Base-by-base conservation (phyloP, 1,284 basidiomycete genomes). In the Xerocomus subilludens region DNA sequence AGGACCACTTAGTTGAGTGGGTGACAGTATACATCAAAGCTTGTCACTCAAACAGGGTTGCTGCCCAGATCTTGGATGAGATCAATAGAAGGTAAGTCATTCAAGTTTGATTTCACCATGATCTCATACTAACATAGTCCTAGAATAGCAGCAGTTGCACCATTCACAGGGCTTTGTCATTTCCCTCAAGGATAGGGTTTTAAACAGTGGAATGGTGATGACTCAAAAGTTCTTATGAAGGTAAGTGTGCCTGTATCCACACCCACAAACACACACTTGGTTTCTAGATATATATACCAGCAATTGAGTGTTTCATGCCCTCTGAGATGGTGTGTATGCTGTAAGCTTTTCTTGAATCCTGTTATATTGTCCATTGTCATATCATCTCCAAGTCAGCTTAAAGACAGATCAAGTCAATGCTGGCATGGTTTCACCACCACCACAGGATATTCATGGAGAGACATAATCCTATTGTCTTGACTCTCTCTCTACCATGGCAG, bases 171-270 rank as follows among this genome's bases (percentile, higher is more conserved):
- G 23, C 51, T 71, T 27, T 32, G 36, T 13, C 47, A 14, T 23
- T 77, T 75, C 36, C 69, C 75, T 36, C n/a, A 76, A 21, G 75
- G 75, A 4, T 38, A 63, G 13, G 20, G 47, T 4, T 77, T 77
- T 45, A 74, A 69, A 25, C 72, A 77, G 20, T 77, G 74, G 76
- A 77, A 68, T 2, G 63, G 76, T 6, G 60, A 77, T 35, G 70
- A 76, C 60, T 76, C 75, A 8, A 77, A 77, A 32, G 76, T 75
- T 23, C 32, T 76, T 21, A 77, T 77, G 75, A 77, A 77, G 70
- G 75, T 76, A 13, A 25, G 30, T 45, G 20, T 18, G 16, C 16
- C 20, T 45, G 5, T 18, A 42, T 10, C n/a, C 38, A 42, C 16
- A 9, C 16, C 38, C 16, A 16, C 38, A 42, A 42, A 45, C 20